Conservation (phyloP, 2,329 filamentous ascomycete species). For the Penicillium italicum region DNA sequence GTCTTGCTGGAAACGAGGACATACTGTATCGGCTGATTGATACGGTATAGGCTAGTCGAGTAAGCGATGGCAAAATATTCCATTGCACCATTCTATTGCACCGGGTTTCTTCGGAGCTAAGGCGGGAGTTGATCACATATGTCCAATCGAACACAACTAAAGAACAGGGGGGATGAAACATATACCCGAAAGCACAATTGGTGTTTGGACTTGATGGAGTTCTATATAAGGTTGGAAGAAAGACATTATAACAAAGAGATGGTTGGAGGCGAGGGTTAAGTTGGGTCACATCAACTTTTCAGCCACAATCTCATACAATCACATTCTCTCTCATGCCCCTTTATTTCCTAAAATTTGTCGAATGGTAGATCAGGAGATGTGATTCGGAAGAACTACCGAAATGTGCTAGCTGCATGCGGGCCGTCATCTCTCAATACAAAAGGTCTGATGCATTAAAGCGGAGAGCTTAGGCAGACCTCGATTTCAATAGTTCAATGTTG, state of each 20-base stretch:
- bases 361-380: not conserved
- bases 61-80: conserved; percentile 7
- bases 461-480: not conserved
- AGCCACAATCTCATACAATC: not conserved
- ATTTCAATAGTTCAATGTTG: not conserved
- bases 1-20: conserved; percentile 1
- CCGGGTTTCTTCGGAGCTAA: conserved; percentile 13
- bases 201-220: conserved; percentile 6
- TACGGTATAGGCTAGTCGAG: conserved; percentile 9
- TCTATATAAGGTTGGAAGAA: not conserved
- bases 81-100: not conserved
- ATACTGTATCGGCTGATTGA: conserved; percentile 10
- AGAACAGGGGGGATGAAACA: conserved; percentile 12
- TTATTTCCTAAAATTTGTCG: not conserved
- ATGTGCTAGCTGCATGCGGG: conserved; percentile 12
- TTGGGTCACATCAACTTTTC: not conserved
- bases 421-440: conserved; percentile 3
- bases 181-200: not conserved
- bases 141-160: conserved; percentile 1
- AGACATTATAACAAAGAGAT: not conserved
- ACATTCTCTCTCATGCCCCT: not conserved
- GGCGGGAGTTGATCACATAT: conserved; percentile 15
- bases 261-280: not conserved
- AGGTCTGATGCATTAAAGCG: conserved; percentile 4
- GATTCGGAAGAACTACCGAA: conserved; percentile 3